Evolutionary conservation across 2,329 filamentous ascomycete species (phyloP).

Genomic region (Sphaceloma murrayae): DNA sequence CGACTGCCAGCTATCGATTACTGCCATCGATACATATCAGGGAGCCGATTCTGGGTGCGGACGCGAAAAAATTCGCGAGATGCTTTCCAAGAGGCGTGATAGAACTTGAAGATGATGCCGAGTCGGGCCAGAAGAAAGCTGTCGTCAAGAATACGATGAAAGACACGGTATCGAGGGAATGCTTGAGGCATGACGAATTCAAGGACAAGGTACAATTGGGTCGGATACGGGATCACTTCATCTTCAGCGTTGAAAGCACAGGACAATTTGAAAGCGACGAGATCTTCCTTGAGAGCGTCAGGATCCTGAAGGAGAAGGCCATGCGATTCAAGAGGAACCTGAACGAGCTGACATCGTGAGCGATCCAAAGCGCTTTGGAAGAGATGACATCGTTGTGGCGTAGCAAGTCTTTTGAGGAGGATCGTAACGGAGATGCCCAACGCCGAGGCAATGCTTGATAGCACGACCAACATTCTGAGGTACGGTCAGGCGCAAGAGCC

Average conservation of each 20-base stretch:
- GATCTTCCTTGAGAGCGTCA: slow-evolving; percentile 82
- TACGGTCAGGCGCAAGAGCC: no score
- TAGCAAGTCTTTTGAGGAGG: no score
- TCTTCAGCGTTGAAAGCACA: slow-evolving; percentile 89
- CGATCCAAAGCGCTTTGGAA: not conserved
- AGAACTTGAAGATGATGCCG: slow-evolving; percentile 61
- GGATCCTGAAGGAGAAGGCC: slow-evolving; percentile 77
- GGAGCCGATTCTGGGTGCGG: slow-evolving; percentile 71
- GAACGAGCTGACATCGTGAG: slow-evolving; percentile 30
- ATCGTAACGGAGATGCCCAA: no score
- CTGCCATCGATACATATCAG: slow-evolving; percentile 79
- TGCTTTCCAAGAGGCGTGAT: slow-evolving; percentile 92
- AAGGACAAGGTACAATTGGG: slow-evolving; percentile 92
- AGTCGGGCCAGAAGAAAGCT: slow-evolving; percentile 67
- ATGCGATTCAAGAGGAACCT: slow-evolving; percentile 62
- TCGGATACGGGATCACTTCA: slow-evolving; percentile 86
- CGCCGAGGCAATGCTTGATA: no score
- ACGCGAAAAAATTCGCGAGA: slow-evolving; percentile 78
- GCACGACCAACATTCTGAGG: no score
- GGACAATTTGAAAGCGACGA: slow-evolving; percentile 93
- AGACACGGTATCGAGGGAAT: slow-evolving; percentile 91
- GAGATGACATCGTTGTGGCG: not conserved
- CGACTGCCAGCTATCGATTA: slow-evolving; percentile 85
- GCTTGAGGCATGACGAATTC: slow-evolving; percentile 83
- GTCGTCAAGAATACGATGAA: slow-evolving; percentile 82